Evolutionary conservation across 1,284 basidiomycete species (phyloP).

Genomic region (Tremellales sp.): DNA sequence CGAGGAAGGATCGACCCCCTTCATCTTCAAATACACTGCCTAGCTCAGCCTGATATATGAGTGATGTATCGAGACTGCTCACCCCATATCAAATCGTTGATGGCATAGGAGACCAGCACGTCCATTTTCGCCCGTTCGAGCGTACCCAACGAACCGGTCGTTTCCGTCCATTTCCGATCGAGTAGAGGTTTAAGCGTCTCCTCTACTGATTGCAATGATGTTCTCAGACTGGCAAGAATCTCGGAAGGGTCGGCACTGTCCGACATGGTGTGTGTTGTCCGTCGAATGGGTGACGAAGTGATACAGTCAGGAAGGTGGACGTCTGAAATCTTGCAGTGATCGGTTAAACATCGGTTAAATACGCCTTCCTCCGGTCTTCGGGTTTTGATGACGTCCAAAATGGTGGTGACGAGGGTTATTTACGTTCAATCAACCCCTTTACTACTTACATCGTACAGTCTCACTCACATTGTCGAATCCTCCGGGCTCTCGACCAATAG

Average conservation of each 20-base stretch:
- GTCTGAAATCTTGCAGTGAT: too few relatives aligned
- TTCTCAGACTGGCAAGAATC: background rate
- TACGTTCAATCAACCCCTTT: background rate
- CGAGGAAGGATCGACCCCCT: slow-evolving; percentile 38
- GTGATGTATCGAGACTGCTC: slow-evolving; percentile 14
- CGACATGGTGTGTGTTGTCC: too few relatives aligned
- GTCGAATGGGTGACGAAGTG: too few relatives aligned
- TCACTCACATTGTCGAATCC: background rate
- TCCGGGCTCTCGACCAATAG: too few relatives aligned
- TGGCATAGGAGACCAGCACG: slow-evolving; percentile 34
- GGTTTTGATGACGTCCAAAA: too few relatives aligned
- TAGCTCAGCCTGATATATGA: background rate
- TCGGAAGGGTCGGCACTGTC: background rate
- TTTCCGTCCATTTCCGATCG: background rate
- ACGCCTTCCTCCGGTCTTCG: too few relatives aligned
- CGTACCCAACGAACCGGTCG: background rate
- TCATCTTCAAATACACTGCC: slow-evolving; percentile 43
- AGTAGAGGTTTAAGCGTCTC: background rate
- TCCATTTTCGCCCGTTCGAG: slow-evolving; percentile 41
- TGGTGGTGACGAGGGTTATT: too few relatives aligned
- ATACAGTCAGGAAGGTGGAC: too few relatives aligned
- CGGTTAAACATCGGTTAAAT: too few relatives aligned
- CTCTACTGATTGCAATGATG: background rate
- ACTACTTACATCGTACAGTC: background rate
- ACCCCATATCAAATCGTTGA: slow-evolving; percentile 46